Evolutionary conservation across 192 early-diverging fungal genomes (phyloP), one percentile per base, ranked within the genome.

Genomic region (Linnemannia schmuckeri): DNA sequence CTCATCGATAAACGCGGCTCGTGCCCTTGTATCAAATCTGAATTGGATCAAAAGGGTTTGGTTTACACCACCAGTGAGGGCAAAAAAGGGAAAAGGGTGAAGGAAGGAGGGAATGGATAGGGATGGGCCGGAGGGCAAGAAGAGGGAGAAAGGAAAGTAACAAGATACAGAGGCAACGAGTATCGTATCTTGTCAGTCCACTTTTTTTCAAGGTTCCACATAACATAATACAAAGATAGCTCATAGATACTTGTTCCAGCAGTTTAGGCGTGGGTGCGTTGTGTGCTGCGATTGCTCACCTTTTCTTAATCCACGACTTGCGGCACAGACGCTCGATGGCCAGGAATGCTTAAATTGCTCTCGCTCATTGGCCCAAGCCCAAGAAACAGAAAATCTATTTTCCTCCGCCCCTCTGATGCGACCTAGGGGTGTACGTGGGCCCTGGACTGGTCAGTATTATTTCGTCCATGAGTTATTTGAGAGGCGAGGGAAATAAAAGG

Each of bases 11-110:
- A 63, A 27, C 4, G 30, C 61, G 1, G 30, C 61, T 66, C 77
- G 77, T 79, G 77, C 49, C 54, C 69, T 55, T 17, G 54, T 44
- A 12, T 30, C 70, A 72, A 46, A 38, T 57, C 78, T 47, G 78
- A 80, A 80, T 72, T 81, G 73, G 72, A 33, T 38, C 61, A 18
- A 70, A 49, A 18, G 37, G 27, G 20, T 4, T 42, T 55, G 37
- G 38, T 22, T 15, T 12, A 66, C 37, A 37, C n/a, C n/a, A 35
- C 27, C 49, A 3, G 42, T 15, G 6, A 6, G 22, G 17, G 52
- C 17, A 68, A 57, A 76, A 37, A 55, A 8, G 22, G 30, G 33
- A 76, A 37, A 55, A 8, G 37, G 15, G 33, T 1, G 46, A 37
- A 20, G 30, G 13, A 18, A 12, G 38, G 24, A 8, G 22, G 30